Evolutionary conservation across 176 grass and related monocot genomes (phyloP).

Genomic region (Pontederia crassipes): DNA sequence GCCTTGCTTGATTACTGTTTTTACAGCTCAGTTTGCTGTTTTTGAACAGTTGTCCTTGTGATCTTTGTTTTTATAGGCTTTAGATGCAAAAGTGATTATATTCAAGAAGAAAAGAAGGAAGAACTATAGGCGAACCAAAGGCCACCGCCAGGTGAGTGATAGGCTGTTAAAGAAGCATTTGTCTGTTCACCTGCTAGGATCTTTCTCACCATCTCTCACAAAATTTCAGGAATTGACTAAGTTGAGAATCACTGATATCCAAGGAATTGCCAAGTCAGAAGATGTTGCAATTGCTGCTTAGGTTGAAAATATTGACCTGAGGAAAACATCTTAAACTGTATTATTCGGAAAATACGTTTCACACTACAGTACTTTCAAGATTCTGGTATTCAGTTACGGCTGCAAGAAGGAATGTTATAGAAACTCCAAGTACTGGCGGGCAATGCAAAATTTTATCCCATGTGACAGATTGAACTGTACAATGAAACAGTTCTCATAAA

Average conservation of each 20-base stretch:
- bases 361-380: no score
- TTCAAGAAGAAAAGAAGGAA: slow-evolving; percentile 99
- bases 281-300: slow-evolving; percentile 38
- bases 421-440: no score
- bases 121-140: slow-evolving; percentile 93
- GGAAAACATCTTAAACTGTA: no score
- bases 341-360: no score
- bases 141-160: slow-evolving; percentile 77
- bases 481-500: no score
- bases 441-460: no score
- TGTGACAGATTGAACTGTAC: no score
- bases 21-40: no score
- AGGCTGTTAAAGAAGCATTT: neutral
- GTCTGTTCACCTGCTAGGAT: neutral
- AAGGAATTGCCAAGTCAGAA: slow-evolving; percentile 65
- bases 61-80: slow-evolving; percentile 30
- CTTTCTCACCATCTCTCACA: neutral
- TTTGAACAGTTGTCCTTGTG: neutral
- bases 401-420: no score
- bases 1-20: no score
- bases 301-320: neutral
- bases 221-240: slow-evolving; percentile 83
- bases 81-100: slow-evolving; percentile 98
- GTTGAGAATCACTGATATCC: slow-evolving; percentile 83
- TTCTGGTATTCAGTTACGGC: no score